Percentiles rank a stretch among this genome's conserved stretches.
These are phyloP conservation scores for Phytophthora capsici DNA, from an alignment of 352 stramenopile genomes.

Conservation along the genomic window DNA sequence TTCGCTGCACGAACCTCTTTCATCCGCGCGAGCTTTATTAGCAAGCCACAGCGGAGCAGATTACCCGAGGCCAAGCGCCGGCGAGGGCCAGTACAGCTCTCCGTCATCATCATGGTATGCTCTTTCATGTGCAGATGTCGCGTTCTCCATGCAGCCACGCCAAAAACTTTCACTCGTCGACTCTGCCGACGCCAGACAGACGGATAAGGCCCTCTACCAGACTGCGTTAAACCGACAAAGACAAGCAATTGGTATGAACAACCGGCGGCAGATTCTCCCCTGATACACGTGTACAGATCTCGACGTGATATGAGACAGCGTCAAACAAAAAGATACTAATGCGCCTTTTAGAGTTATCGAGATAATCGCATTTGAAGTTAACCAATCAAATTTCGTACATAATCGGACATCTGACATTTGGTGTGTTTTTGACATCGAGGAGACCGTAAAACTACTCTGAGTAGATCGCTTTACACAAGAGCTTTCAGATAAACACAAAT, in stretches of 20 bases:
- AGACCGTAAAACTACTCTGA: no score
- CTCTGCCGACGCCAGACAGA: background rate
- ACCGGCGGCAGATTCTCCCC: background rate
- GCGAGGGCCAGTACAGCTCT: background rate
- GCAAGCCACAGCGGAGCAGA: background rate
- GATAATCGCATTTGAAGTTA: no score
- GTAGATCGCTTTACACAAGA: no score
- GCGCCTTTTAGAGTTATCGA: no score
- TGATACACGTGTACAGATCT: background rate
- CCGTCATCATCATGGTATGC: constrained; percentile 1
- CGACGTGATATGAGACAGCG: background rate
- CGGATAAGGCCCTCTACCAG: background rate
- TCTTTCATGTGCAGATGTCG: background rate
- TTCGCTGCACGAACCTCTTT: no score
- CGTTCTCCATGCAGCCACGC: background rate
- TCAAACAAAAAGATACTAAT: no score
- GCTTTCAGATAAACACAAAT: no score
- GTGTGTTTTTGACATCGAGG: no score
- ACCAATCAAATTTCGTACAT: no score
- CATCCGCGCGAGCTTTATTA: background rate
- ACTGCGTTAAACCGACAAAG: background rate
- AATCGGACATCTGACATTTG: no score
- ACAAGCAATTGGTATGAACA: background rate
- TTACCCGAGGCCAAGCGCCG: background rate
- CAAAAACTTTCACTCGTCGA: background rate